Conservation (phyloP, 148 eudicot genomes). For the Vaccinium vitisidaea region DNA sequence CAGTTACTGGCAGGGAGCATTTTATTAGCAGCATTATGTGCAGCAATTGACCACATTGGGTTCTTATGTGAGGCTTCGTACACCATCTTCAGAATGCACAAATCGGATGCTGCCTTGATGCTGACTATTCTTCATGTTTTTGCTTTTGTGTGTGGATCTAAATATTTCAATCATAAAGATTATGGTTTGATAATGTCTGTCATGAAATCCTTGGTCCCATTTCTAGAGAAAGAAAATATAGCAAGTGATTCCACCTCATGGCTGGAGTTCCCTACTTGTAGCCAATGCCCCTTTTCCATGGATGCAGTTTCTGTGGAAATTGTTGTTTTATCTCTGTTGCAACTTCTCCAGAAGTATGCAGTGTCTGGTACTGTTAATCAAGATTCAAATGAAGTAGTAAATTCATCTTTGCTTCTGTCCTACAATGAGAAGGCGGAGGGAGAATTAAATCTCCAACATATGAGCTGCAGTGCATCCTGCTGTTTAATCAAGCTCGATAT, state of each 20-base stretch:
- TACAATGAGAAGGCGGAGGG: slow-evolving; percentile 13
- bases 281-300: slow-evolving; percentile 61
- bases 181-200: slow-evolving; percentile 41
- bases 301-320: slow-evolving; percentile 47
- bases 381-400: slow-evolving; percentile 18
- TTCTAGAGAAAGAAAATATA: slow-evolving; percentile 36
- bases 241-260: slow-evolving; percentile 17
- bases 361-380: slow-evolving; percentile 3
- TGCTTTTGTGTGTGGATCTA: slow-evolving; percentile 57
- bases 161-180: slow-evolving; percentile 37
- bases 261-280: slow-evolving; percentile 38
- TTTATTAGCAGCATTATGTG: slow-evolving; percentile 64
- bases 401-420: slow-evolving; percentile 7
- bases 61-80: slow-evolving; percentile 62
- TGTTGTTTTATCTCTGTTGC: slow-evolving; percentile 45
- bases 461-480: slow-evolving; percentile 7
- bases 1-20: slow-evolving; percentile 53
- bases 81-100: slow-evolving; percentile 37
- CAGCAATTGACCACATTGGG: slow-evolving; percentile 45
- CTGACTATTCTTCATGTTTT: slow-evolving; percentile 68
- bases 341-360: slow-evolving; percentile 39
- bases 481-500: slow-evolving; percentile 14
- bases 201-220: slow-evolving; percentile 50
- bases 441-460: not conserved
- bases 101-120: slow-evolving; percentile 29